phyloP scores from a whole-genome alignment of 139 green algal genomes.

The Ettlia oleoabundans region DNA sequence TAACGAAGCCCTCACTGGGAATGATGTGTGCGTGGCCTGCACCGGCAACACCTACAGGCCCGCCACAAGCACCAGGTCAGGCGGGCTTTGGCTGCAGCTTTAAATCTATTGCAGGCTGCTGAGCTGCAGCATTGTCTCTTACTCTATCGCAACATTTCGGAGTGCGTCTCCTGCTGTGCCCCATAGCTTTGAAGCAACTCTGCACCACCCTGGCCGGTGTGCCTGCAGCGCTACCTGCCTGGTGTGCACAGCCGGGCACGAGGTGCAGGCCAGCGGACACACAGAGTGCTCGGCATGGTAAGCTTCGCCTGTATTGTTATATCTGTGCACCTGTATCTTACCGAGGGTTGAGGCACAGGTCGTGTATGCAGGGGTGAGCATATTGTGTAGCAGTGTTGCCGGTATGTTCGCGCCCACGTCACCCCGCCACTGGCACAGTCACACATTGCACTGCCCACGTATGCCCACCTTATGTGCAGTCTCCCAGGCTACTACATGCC shows the following conservation, averaged over 20 bases:
- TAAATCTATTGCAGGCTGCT: not conserved
- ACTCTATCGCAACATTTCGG: too few species aligned
- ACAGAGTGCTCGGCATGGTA: not conserved
- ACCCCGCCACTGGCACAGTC: too few species aligned
- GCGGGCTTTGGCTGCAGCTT: not conserved
- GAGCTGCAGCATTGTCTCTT: not conserved
- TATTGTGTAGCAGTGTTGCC: too few species aligned
- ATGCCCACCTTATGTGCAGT: not conserved
- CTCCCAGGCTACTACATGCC: slow-evolving; percentile 1
- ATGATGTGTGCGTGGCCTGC: slow-evolving; percentile 6
- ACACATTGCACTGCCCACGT: too few species aligned
- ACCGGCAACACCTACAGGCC: slow-evolving; percentile 15
- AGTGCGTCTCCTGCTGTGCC: too few species aligned
- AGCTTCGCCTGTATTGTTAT: too few species aligned
- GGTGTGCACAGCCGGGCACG: not conserved
- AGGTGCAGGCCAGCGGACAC: not conserved
- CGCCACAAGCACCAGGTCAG: slow-evolving; percentile 2
- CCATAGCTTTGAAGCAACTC: too few species aligned
- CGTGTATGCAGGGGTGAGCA: not conserved
- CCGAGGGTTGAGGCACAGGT: too few species aligned
- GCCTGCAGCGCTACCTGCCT: slow-evolving; percentile 5
- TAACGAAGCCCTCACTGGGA: not conserved
- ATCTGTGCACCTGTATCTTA: too few species aligned
- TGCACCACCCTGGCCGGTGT: too few species aligned
- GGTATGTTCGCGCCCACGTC: too few species aligned